Evolutionary conservation across 2,329 filamentous ascomycete genomes (phyloP), one percentile per base, ranked within the genome.

Genomic region (Cercospora berteroae): DNA sequence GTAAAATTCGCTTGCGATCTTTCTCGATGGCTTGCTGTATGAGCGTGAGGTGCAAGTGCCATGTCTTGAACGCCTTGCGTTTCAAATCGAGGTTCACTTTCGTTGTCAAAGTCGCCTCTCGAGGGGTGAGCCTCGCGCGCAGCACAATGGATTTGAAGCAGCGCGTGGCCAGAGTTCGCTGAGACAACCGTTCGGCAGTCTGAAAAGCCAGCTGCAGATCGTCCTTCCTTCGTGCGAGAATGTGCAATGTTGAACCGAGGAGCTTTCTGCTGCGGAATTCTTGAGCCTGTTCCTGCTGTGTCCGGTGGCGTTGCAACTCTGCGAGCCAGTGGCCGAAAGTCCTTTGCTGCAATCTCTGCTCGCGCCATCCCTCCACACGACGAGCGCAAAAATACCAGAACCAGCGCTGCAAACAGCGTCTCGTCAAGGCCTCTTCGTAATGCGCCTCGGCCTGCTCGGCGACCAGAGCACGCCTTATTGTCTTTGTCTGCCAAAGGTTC

Each of bases 1-100:
- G 83, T 60, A 88, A 73, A 29, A 89, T 75, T 56, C 86, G 83
- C 70, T 80, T 75, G 10, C 79, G 82, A 73, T 89, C 82, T 33
- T 86, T 78, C 60, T 81, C 77, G 23, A 79, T 77, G 18, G 88
- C 87, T 68, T 77, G 73, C 75, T 59, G 80, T 70, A 58, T 80
- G 5, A 72, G 70, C 4, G 60, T 74, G 65, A 71, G 77, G 66
- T 76, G 82, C 25, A 80, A 76, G 13, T 80, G 79, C 87, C 87
- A 89, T 18, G 80, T 77, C 8, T 75, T 74, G 36, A 88, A 81
- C 12, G 80, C 77, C 18, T 80, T 80, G 44, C 80, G 80, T 23
- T 85, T 70, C 33, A 86, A 74, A 44, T 83, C 81, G 16, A 75
- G 74, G 60, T 84, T 79, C 4, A 83, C 78, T 72, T 80, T 81